Percentiles rank a stretch among this genome's conserved stretches.
Evolutionary conservation across 371 early-diverging fungal species (phyloP).

Genomic region (Zancudomyces culisetae): DNA sequence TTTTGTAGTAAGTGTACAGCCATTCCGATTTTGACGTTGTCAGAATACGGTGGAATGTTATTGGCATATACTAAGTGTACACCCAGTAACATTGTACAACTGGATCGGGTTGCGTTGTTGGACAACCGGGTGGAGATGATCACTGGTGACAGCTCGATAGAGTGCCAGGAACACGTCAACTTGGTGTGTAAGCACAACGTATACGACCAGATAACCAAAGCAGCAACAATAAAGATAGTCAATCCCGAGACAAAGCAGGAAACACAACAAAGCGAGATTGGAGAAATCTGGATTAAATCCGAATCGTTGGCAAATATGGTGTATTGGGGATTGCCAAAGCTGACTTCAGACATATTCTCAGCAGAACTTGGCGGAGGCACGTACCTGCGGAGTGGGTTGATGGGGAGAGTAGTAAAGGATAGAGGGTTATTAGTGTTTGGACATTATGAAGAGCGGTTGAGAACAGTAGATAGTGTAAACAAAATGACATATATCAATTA

Average conservation of each 20-base stretch:
- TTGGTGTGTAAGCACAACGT: constrained; percentile 5
- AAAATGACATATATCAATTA: constrained; percentile 8
- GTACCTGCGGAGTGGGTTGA: constrained; percentile 59
- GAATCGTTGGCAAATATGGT: constrained; percentile 58
- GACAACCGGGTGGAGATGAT: not conserved
- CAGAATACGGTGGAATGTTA: constrained; percentile 58
- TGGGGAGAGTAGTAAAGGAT: constrained; percentile 54
- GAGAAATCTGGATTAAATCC: constrained; percentile 75
- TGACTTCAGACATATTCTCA: constrained; percentile 50
- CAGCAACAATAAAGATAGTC: constrained; percentile 47
- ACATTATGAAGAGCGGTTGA: constrained; percentile 44
- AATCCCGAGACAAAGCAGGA: constrained; percentile 58
- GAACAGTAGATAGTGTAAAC: constrained; percentile 10
- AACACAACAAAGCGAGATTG: constrained; percentile 52
- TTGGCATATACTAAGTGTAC: constrained; percentile 10
- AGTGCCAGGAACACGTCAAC: not conserved
- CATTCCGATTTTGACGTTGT: constrained; percentile 45
- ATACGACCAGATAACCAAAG: constrained; percentile 17
- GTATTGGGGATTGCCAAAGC: constrained; percentile 61
- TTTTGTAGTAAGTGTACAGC: constrained; percentile 36
- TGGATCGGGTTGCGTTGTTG: not conserved
- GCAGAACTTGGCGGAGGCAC: constrained; percentile 23
- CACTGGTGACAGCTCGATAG: not conserved
- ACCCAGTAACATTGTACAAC: not conserved
- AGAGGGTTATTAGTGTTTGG: constrained; percentile 48